phyloP scores from a whole-genome alignment of 1,284 basidiomycete genomes.

The Rhodotorula sp. region DNA sequence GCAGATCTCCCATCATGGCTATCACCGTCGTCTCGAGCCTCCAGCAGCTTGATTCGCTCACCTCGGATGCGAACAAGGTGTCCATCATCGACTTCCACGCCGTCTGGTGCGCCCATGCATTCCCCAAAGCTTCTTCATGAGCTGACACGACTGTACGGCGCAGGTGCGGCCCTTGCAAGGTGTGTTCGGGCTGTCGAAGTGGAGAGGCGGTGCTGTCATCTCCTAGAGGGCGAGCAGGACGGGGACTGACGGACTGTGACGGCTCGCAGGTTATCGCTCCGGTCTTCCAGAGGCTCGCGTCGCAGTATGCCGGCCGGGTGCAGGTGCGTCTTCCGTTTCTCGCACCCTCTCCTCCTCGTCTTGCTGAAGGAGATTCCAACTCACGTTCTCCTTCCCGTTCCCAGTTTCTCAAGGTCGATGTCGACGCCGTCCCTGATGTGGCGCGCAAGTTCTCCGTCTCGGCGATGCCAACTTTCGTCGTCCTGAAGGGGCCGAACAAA shows the following conservation, averaged over 20 bases:
- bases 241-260: not conserved
- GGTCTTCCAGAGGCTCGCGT: constrained; percentile 30
- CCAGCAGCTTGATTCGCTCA: constrained; percentile 17
- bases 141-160: not conserved
- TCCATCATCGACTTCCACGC: constrained; percentile 37
- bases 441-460: constrained; percentile 32
- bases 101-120: not conserved
- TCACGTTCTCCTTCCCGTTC: not conserved
- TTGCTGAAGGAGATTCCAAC: not conserved
- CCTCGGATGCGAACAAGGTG: not conserved
- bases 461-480: constrained; percentile 39
- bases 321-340: constrained; percentile 8
- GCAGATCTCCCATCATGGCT: constrained; percentile 2
- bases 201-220: not conserved
- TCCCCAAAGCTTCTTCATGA: not conserved
- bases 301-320: constrained; percentile 21
- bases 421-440: constrained; percentile 38
- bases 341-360: not conserved
- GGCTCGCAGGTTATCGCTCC: constrained; percentile 35
- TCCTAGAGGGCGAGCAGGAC: too few relatives aligned
- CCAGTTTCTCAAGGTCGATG: constrained; percentile 43
- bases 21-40: constrained; percentile 23
- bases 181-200: not conserved
- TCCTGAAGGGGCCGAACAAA: constrained; percentile 21
- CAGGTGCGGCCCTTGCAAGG: constrained; percentile 20